Conservation (phyloP, 164 flowering plant genomes). For the Piper betle region DNA sequence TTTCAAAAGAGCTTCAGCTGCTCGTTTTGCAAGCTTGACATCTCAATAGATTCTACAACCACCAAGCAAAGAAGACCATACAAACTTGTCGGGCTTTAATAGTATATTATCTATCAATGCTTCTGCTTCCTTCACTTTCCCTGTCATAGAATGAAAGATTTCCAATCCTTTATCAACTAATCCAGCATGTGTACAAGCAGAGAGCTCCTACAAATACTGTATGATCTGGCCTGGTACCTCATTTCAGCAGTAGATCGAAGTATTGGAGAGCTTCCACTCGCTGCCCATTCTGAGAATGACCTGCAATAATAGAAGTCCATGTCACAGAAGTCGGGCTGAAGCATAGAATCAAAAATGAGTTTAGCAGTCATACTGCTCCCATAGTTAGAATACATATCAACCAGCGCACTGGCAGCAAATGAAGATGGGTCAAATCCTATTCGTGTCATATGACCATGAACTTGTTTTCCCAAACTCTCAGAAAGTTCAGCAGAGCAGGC, state of each 20-base stretch:
- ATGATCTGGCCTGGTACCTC: constrained; percentile 34
- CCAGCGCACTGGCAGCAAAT: constrained; percentile 42
- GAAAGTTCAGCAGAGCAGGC: constrained; percentile 43
- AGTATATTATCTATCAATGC: constrained; percentile 33
- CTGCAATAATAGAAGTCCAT: constrained; percentile 57
- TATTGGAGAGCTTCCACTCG: constrained; percentile 38
- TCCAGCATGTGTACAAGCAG: constrained; percentile 63
- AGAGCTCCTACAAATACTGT: constrained; percentile 55
- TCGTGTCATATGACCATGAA: constrained; percentile 47
- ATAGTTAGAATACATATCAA: constrained; percentile 57
- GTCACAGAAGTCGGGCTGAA: constrained; percentile 19
- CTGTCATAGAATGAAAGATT: constrained; percentile 41
- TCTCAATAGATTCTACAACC: constrained; percentile 44
- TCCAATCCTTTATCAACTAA: constrained; percentile 35
- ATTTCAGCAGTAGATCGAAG: constrained; percentile 25
- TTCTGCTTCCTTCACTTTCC: constrained; percentile 39
- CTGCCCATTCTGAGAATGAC: constrained; percentile 51
- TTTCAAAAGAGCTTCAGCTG: constrained; percentile 29
- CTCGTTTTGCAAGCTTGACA: constrained; percentile 28
- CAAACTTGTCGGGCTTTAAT: constrained; percentile 33
- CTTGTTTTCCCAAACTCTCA: constrained; percentile 38
- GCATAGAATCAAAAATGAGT: constrained; percentile 22
- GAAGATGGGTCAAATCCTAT: constrained; percentile 22
- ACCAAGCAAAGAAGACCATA: constrained; percentile 47
- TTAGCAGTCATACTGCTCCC: constrained; percentile 40